A percentile compares a stretch with the other conserved stretches of the same genome.
These are phyloP conservation scores for Saturnispora diversa DNA, from an alignment of 805 yeast genomes.

Conservation along the genomic window DNA sequence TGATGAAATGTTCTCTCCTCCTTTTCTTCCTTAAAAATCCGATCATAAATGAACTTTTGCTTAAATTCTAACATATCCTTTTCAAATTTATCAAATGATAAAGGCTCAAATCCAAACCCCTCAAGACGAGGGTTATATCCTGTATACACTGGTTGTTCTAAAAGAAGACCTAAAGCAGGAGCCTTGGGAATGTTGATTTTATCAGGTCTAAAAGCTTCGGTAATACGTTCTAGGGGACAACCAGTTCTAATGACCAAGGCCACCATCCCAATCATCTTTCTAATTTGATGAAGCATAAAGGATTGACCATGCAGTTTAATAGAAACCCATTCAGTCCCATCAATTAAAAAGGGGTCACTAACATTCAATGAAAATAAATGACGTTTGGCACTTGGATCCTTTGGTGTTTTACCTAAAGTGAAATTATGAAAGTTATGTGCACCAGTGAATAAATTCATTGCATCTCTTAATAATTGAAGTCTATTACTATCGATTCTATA, in stretches of 20 bases:
- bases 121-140: conserved; percentile 66
- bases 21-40: conserved; percentile 83
- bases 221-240: conserved; percentile 67
- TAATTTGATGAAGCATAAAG: conserved; percentile 95
- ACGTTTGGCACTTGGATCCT: conserved; percentile 79
- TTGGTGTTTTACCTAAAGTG: conserved; percentile 48
- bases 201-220: conserved; percentile 64
- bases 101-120: conserved; percentile 67
- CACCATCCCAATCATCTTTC: conserved; percentile 97
- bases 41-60: conserved; percentile 81
- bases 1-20: conserved; percentile 84
- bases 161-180: conserved; percentile 84
- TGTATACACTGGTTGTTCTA: conserved; percentile 89
- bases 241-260: conserved; percentile 79
- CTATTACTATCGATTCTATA: conserved; percentile 61
- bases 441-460: conserved; percentile 70
- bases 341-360: conserved; percentile 82
- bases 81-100: conserved; percentile 60
- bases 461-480: conserved; percentile 53
- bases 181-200: conserved; percentile 93
- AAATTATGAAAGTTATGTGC: conserved; percentile 70
- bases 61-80: conserved; percentile 78
- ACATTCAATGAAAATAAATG: conserved; percentile 74
- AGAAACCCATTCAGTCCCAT: conserved; percentile 93
- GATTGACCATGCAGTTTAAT: conserved; percentile 97